phyloP scores from a whole-genome alignment of 306 rosid species.

The Cyamopsis tetragonoloba region DNA sequence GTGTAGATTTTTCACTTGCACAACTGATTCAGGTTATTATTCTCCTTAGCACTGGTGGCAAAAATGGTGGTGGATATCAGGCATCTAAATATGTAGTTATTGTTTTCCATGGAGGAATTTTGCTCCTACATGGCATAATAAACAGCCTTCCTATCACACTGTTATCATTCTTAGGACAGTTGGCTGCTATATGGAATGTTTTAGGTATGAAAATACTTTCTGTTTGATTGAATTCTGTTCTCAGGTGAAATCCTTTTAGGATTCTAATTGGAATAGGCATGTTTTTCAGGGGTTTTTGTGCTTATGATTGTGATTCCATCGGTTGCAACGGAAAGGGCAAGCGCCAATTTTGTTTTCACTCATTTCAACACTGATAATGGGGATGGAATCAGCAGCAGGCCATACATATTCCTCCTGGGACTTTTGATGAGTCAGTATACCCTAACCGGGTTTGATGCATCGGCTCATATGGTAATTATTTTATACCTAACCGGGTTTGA shows the following conservation, averaged over 20 bases:
- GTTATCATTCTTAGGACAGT: constrained; percentile 83
- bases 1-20: constrained; percentile 89
- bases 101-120: constrained; percentile 66
- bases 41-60: constrained; percentile 90
- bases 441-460: constrained; percentile 85
- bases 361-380: constrained; percentile 85
- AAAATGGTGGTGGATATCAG: constrained; percentile 71
- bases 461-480: constrained; percentile 87
- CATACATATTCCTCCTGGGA: constrained; percentile 84
- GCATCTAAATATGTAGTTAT: constrained; percentile 77
- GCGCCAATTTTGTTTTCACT: constrained; percentile 83
- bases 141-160: constrained; percentile 77
- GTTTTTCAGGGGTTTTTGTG: constrained; percentile 73
- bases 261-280: constrained; percentile 18
- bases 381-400: constrained; percentile 57
- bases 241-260: constrained; percentile 4
- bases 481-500: neutral
- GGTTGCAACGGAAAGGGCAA: constrained; percentile 78
- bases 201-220: constrained; percentile 48
- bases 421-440: constrained; percentile 94
- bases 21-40: constrained; percentile 78
- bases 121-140: constrained; percentile 67
- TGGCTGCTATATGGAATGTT: constrained; percentile 87
- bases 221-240: neutral
- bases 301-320: constrained; percentile 78